Evolutionary conservation across 192 early-diverging fungal genomes (phyloP), one percentile per base, ranked within the genome.

Genomic region (Dispira simplex): DNA sequence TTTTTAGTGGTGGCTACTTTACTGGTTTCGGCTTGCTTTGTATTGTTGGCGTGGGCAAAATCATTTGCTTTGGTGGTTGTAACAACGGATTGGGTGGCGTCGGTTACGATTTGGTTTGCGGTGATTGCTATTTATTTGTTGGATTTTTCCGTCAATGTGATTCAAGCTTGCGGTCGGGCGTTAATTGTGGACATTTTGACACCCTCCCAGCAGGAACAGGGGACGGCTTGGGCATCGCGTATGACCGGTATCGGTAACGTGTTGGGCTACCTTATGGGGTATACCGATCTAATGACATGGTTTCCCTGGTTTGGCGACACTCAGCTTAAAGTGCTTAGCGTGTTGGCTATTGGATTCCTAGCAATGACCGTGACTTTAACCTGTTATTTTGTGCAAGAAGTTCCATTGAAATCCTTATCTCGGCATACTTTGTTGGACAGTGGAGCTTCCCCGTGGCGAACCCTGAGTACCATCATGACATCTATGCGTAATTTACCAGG

Each of bases 91-190:
- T 68, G 67, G 44, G 76, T 66, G 68, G 60, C 66, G 65, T 63
- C 25, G 21, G 46, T 63, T 26, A 77, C 85, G 1, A 83, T 90
- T 43, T 70, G 76, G 47, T 70, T 87, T 21, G 92, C 91, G 20
- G 89, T 97, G 5, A 12, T 78, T 10, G 84, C 84, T 10, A 95
- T 97, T 65, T 97, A 93, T 64, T 69, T 82, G 20, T 68, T 98
- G n/a, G 95, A 98, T 71, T 96, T 98, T 76, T 81, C 90, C 0
- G 78, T 98, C 65, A 98, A 98, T 70, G 84, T 83, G 8, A 85
- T 93, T 12, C 86, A 89, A 67, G 90, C 92, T 8, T 77, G 80
- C 32, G 82, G 82, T 64, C 85, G 95, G 10, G 85, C 90, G 14
- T 72, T 98, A 16, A 86, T 95, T 45, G 83, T 96, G 25, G 95